These are phyloP conservation scores for Emericellopsis terricola DNA, from an alignment of 495 filamentous ascomycete genomes.

Conservation along the genomic window DNA sequence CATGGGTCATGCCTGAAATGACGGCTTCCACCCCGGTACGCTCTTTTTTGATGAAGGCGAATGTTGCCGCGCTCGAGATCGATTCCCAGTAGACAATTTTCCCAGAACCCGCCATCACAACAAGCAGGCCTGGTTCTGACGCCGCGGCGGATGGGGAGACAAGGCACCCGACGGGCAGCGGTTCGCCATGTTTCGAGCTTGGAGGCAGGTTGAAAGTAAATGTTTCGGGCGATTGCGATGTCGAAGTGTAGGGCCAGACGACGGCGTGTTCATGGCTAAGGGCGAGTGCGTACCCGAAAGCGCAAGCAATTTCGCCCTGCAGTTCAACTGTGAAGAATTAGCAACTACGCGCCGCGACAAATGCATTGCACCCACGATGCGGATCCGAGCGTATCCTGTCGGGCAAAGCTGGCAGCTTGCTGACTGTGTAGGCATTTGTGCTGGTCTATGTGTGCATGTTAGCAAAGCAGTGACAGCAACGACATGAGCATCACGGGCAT, in stretches of 20 bases:
- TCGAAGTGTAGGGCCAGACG: conserved; percentile 71
- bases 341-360: too few relatives aligned
- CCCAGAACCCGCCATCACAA: conserved; percentile 66
- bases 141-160: conserved; percentile 54
- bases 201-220: conserved; percentile 62
- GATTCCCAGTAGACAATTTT: conserved; percentile 91
- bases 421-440: conserved; percentile 74
- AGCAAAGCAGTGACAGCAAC: conserved; percentile 7
- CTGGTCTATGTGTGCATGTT: conserved; percentile 58
- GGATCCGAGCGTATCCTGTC: conserved; percentile 46
- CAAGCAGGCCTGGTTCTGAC: conserved; percentile 62
- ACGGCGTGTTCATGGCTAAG: conserved; percentile 65
- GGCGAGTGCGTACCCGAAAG: conserved; percentile 56
- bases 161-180: conserved; percentile 63
- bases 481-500: conserved; percentile 13
- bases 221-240: conserved; percentile 44
- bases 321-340: conserved; percentile 24
- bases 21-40: conserved; percentile 57
- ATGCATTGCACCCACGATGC: too few relatives aligned
- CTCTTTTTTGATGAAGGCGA: conserved; percentile 59
- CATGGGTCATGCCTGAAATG: conserved; percentile 52
- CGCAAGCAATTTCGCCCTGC: conserved; percentile 45
- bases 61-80: conserved; percentile 60
- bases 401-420: conserved; percentile 65
- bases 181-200: conserved; percentile 42